Percentiles rank a stretch among this genome's conserved stretches.
These are phyloP conservation scores for sweet orange (Citrus sinensis) DNA, from an alignment of 345 rosid species.

Conservation along the genomic window DVS_A1.0 CM039162.1:7570001-7570500, in stretches of 20 bases:
- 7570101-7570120: background rate
- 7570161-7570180: background rate
- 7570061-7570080: background rate
- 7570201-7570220: background rate
- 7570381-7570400: too few relatives aligned
- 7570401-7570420: background rate
- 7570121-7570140: background rate
- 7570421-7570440: background rate
- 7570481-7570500: background rate
- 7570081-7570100: background rate
- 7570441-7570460: background rate
- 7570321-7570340: background rate
- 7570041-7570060: background rate
- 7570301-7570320: too few relatives aligned
- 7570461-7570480: background rate
- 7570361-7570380: background rate
- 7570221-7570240: background rate
- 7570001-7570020: background rate
- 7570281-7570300: background rate
- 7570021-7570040: background rate
- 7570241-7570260: background rate
- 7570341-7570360: background rate
- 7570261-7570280: background rate
- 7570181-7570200: background rate
- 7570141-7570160: background rate